Evolutionary conservation across 2,329 filamentous ascomycete species (phyloP), one percentile per base, ranked within the genome.

Genomic region (Diaporthe velutina): DNA sequence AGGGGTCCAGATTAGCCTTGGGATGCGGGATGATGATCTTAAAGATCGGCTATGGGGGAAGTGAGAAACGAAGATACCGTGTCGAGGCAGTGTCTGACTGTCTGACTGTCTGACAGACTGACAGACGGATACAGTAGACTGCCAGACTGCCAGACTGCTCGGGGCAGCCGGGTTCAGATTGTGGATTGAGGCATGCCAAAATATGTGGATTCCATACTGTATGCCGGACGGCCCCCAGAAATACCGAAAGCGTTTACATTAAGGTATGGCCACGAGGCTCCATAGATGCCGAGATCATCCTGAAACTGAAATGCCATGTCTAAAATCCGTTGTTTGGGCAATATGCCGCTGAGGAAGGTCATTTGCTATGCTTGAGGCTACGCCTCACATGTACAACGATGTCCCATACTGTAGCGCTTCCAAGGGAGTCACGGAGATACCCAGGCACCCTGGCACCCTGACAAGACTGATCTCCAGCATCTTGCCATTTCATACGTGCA

Each of bases 1-100:
- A 68, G 54, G 74, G 67, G 52, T 68, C 74, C 71, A 71, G 67
- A 48, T 75, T 55, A 30, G 48, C n/a, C 54, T 66, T 70, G 70
- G 73, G 73, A 52, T 50, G 38, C 48, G 64, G 64, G 64, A 68
- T 54, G 64, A 68, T 68, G 64, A 54, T 68, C 64, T 68, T 54
- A 48, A 68, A 33, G 48, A 68, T 68, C 64, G 12, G 64, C 22
- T 33, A 38, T 52, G 45, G 64, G 61, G 45, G 13, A 9, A 17
- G 8, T 22, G 58, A 30, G 38, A 40, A 61, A 30, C 38, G 42
- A 17, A 52, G n/a, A 38, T 50, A 52, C 45, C 13, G 64, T 40
- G 64, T 28, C 33, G 45, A 52, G 45, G 61, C 61, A 67, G 61
- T 67, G 61, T 50, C 61, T 67, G 48, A 54, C 64, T 54, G 28